Percentiles rank a stretch among this genome's conserved stretches.
Conservation (phyloP, 805 yeast genomes). For the Candida ortonii region DNA sequence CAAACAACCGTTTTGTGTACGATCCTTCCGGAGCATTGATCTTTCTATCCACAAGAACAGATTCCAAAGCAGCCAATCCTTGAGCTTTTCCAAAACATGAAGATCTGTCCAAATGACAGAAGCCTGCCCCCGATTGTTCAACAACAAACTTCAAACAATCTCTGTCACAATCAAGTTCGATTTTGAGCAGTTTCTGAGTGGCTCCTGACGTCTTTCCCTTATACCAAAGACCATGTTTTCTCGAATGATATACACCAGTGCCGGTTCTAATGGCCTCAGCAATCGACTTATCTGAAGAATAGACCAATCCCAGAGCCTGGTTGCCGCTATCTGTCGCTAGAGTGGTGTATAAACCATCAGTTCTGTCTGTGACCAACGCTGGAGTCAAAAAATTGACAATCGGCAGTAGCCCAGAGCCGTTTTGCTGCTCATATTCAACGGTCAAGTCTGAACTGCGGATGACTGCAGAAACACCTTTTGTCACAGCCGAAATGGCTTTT, state of each 20-base stretch:
- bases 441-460: conserved; percentile 31
- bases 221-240: conserved; percentile 91
- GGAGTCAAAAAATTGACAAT: conserved; percentile 42
- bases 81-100: conserved; percentile 76
- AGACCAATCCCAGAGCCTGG: conserved; percentile 83
- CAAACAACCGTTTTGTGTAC: conserved; percentile 86
- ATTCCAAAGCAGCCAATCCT: conserved; percentile 70
- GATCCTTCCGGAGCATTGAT: conserved; percentile 83
- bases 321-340: conserved; percentile 69
- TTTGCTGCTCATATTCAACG: conserved; percentile 30
- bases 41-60: conserved; percentile 60
- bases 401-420: conserved; percentile 30
- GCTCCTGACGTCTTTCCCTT: conserved; percentile 98
- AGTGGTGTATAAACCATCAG: conserved; percentile 83
- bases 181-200: conserved; percentile 66
- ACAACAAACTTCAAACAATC: conserved; percentile 89
- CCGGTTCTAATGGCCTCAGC: conserved; percentile 74
- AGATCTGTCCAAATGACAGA: conserved; percentile 81
- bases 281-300: conserved; percentile 81
- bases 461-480: conserved; percentile 38
- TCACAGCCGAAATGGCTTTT: conserved; percentile 21
- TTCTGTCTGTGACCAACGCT: conserved; percentile 71
- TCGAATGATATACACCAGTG: conserved; percentile 91
- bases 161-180: conserved; percentile 86
- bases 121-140: conserved; percentile 80